Evolutionary conservation across 768 basidiomycete genomes (phyloP), one percentile per base, ranked within the genome.

Genomic region (Suillus luteus): DNA sequence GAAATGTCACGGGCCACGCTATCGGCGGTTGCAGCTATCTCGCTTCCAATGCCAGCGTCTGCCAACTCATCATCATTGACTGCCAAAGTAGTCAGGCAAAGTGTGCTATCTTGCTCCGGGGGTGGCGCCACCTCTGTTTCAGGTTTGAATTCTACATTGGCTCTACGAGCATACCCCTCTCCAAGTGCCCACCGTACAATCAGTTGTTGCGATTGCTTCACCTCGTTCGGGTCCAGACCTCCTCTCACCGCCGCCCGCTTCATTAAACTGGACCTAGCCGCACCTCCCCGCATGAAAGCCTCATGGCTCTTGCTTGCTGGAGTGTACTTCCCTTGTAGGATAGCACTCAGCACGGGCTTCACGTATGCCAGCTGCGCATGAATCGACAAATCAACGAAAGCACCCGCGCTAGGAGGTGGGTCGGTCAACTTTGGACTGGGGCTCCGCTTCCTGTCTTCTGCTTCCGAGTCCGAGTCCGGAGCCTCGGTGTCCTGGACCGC

Each of bases 351-450:
- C 15, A 92, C 79, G 1, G 85, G 85, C 65, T 88, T 91, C 33
- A 83, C 79, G 68, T 90, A 91, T 12, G 77, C 81, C 62, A 93
- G 84, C 66, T 93, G 90, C 44, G 83, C 75, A 22, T 78, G 78
- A 8, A 90, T 79, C 7, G 79, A 61, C 37, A 91, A 79, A 24
- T 79, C 73, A 46, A 66, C 70, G 66, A 90, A 91, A n/a, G 75
- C 73, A 0, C 70, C 68, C 2, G 86, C 83, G 15, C 81, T 76
- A 33, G 84, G 81, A 40, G 81, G 72, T 4, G 72, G 70, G 10
- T 83, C 80, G 10, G 72, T 69, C 55, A 58, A 41, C 17, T 58
- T 17, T 58, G 55, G 55, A 40, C 38, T 58, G 17, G 38, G 38
- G 15, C 38, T 40, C 55, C 10, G 55, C 24, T 10, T 40, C 38